Evolutionary conservation across 305 asterid species (phyloP), one percentile per base, ranked within the genome.

Genomic region (Solanum chacoense): DNA sequence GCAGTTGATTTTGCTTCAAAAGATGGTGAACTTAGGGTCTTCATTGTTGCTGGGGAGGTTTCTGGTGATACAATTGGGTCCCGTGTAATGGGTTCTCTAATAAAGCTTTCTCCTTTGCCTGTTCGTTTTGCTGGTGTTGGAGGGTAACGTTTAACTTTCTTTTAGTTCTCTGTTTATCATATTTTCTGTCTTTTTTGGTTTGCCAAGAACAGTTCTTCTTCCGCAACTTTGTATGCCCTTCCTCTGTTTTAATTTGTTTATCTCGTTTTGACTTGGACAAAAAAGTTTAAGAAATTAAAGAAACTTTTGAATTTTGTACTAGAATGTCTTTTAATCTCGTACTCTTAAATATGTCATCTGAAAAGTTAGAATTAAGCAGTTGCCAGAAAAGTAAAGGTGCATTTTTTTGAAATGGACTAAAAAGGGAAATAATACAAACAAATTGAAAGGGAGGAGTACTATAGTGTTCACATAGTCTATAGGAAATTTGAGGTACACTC

Each of bases 31-130:
- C 95, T 97, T 65, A 94, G 99, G 92, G 98, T 97, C 12, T 95
- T 97, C 91, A 90, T 97, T 22, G 98, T 96, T 90, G 98, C 99
- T 79, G 98, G 99, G 65, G 99, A 97, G 94, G 98, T 97, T 92
- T 95, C 98, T 80, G 98, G 99, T 28, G 98, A 97, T 94, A 83
- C 91, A 11, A 95, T 97, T 10, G 98, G 94, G 10, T 93, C 98
- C 63, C 98, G 96, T 81, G 93, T 96, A 90, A 96, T 96, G 96
- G 90, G 78, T 88, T 96, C 99, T 29, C 90, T 97, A 89, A 90
- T 32, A 79, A 93, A 80, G 88, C 91, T 96, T 75, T 93, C 98
- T 89, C 95, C 98, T 50, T 90, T 91, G 31, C 98, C 98, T 28
- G 93, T 97, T 37, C 95, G 92, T 42, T 96, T 94, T 90, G 91